A percentile compares a stretch with the other conserved stretches of the same genome.
Evolutionary conservation across 106 monocot species (phyloP).

Genomic region (Platanthera zijinensis): DNA sequence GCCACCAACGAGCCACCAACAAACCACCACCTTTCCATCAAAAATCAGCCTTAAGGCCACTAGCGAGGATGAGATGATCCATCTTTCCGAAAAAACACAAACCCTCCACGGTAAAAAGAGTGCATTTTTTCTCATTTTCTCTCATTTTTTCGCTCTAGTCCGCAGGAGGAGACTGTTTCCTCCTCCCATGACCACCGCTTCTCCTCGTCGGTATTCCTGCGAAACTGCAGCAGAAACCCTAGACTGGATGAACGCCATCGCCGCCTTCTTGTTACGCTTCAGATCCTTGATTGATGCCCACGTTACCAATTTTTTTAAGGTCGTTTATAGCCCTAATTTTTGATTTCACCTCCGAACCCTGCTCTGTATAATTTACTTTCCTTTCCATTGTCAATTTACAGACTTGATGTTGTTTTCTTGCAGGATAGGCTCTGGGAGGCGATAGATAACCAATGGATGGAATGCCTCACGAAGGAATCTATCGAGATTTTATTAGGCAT

Average conservation of each 20-base stretch:
- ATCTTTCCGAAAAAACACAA: too few species aligned
- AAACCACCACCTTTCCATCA: too few species aligned
- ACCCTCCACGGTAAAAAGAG: too few species aligned
- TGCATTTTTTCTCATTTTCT: too few species aligned
- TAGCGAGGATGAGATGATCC: too few species aligned
- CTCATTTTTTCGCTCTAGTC: too few species aligned
- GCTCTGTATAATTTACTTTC: background rate
- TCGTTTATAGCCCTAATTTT: background rate
- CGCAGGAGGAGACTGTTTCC: background rate
- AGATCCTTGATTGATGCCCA: slow-evolving; percentile 65
- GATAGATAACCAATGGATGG: slow-evolving; percentile 71
- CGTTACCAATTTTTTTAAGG: slow-evolving; percentile 98
- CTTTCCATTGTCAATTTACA: background rate
- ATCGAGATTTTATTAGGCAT: slow-evolving; percentile 58
- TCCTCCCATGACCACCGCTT: slow-evolving; percentile 11
- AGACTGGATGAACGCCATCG: slow-evolving; percentile 82
- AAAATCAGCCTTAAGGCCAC: too few species aligned
- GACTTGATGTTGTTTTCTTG: background rate
- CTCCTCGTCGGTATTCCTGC: slow-evolving; percentile 32
- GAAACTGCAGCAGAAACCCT: slow-evolving; percentile 41
- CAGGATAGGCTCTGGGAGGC: slow-evolving; percentile 81
- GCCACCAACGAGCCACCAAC: too few species aligned
- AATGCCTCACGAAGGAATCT: slow-evolving; percentile 57
- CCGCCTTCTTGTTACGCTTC: slow-evolving; percentile 45
- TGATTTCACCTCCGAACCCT: slow-evolving; percentile 1